Percentiles rank a stretch among this genome's conserved stretches.
phyloP scores from a whole-genome alignment of 495 filamentous ascomycete species.

The Neurospora sp. region DNA sequence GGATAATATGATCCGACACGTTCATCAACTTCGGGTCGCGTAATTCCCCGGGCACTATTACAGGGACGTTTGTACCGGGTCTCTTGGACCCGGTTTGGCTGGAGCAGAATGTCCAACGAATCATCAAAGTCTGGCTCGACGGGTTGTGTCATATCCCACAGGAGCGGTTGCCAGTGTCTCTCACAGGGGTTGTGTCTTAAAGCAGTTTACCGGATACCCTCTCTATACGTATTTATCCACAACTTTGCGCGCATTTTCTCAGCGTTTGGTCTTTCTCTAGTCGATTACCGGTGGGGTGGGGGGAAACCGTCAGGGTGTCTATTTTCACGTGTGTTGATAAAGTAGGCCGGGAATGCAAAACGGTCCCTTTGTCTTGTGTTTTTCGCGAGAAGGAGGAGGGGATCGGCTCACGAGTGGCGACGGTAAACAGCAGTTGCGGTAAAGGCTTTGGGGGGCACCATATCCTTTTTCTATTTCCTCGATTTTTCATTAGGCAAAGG shows the following conservation, averaged over 20 bases:
- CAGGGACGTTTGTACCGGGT: background rate
- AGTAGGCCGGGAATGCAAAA: slow-evolving; percentile 15
- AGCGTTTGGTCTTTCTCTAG: slow-evolving; percentile 4
- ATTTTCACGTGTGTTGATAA: slow-evolving; percentile 13
- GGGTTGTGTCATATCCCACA: background rate
- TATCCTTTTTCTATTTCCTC: background rate
- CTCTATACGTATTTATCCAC: background rate
- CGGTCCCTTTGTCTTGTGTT: slow-evolving; percentile 6
- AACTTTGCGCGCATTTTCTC: slow-evolving; percentile 8
- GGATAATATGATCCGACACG: background rate
- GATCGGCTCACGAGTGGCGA: background rate
- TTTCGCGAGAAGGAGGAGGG: background rate
- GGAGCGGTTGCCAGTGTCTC: background rate
- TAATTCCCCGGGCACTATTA: background rate
- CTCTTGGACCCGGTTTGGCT: background rate
- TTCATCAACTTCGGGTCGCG: background rate
- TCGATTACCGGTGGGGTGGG: slow-evolving; percentile 3
- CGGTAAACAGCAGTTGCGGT: background rate
- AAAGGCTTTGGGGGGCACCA: background rate
- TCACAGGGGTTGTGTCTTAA: background rate
- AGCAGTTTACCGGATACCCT: background rate
- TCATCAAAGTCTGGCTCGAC: background rate
- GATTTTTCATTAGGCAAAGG: background rate
- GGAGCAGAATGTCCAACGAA: background rate
- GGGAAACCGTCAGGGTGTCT: slow-evolving; percentile 2